A percentile compares a stretch with the other conserved stretches of the same genome.
Evolutionary conservation across 2,329 filamentous ascomycete genomes (phyloP).

Genomic region (Exserohilum rostratum): DNA sequence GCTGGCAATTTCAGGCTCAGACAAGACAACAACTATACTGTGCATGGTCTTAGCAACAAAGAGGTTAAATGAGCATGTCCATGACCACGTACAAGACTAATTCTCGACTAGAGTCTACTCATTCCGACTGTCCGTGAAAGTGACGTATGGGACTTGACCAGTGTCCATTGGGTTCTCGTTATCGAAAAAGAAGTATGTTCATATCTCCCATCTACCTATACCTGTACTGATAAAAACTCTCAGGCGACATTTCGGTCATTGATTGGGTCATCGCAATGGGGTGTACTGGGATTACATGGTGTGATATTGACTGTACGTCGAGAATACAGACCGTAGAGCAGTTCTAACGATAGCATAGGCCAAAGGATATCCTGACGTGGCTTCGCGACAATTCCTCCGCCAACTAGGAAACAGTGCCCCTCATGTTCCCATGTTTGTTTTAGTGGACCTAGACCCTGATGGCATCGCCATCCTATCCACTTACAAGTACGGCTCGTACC

Average conservation of each 20-base stretch:
- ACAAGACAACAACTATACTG: conserved; percentile 53
- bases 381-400: conserved; percentile 69
- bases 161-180: conserved; percentile 69
- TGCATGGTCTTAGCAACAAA: conserved; percentile 50
- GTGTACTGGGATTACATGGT: conserved; percentile 59
- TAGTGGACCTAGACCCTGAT: conserved; percentile 79
- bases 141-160: conserved; percentile 56
- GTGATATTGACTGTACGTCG: conserved; percentile 69
- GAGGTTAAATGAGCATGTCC: conserved; percentile 41
- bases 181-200: conserved; percentile 75
- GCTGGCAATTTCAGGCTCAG: conserved; percentile 62
- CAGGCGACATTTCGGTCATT: conserved; percentile 78
- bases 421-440: conserved; percentile 61
- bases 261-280: conserved; percentile 63
- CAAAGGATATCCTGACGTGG: conserved; percentile 81
- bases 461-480: conserved; percentile 75
- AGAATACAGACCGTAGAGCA: background rate
- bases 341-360: conserved; percentile 57
- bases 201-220: background rate
- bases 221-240: conserved; percentile 18
- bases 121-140: conserved; percentile 63
- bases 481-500: conserved; percentile 73
- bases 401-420: conserved; percentile 44
- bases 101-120: conserved; percentile 61
- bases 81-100: background rate